Base-by-base conservation (phyloP, 148 eudicot genomes). In the Dysphania ambrosioides region DNA sequence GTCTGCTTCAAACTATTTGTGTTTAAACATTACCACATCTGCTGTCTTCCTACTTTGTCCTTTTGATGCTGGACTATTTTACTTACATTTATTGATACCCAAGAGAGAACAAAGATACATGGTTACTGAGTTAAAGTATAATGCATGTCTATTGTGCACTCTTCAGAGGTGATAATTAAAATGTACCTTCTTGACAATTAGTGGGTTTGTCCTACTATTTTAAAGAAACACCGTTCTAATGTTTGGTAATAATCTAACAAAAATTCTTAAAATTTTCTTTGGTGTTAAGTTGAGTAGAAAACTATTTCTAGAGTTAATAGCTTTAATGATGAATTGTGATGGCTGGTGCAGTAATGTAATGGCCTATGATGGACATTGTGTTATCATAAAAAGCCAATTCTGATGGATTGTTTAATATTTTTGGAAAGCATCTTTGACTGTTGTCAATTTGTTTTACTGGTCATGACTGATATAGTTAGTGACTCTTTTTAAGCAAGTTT, bases 61-160 rank as follows among this genome's bases (percentile, higher is more conserved):
- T 21, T 53, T n/a, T 63, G 41, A 44, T 62, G 49, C 42, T 61
- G 63, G 26, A 13, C 16, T 36, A 21, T 15, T 40, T 75, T 75
- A 41, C 2, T 18, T n/a, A 21, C 68, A 18, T 35, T 35, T 15
- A 65, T 4, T 8, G n/a, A 31, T 13, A 29, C 32, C 36, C 35
- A 19, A 65, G 36, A 32, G 27, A 34, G 68, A 34, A 32, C 4
- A 30, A 30, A 63, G 4, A 63, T 31, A 47, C 29, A 27, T 27
- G 5, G 18, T 31, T 38, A 31, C 21, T 59, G 66, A 30, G n/a
- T 5, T 61, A 1, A 61, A 16, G 30, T 1, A 8, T 8, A 53
- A n/a, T n/a, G n/a, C n/a, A n/a, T n/a, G n/a, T n/a, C n/a, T n/a
- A n/a, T n/a, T n/a, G n/a, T n/a, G n/a, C n/a, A n/a, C n/a, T n/a